Base-by-base conservation (phyloP, 169 alveolate genomes). In the Plasmodium cynomolgi region DNA sequence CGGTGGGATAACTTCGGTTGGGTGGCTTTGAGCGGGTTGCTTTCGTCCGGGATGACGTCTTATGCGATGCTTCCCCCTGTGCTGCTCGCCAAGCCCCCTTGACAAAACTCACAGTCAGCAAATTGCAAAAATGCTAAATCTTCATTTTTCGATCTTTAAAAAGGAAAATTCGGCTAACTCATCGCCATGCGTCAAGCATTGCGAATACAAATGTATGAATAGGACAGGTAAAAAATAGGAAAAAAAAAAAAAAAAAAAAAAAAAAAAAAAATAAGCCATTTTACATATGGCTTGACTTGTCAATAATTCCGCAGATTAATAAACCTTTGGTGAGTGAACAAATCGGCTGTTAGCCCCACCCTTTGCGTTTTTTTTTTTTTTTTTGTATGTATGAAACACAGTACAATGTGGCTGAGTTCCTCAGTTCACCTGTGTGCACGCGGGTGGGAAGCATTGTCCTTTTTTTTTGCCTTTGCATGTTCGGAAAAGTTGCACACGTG, bases 381-480 rank as follows among this genome's bases (percentile, higher is more conserved):
- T 62, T 20, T 1, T n/a, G 41, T 20, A 68, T 26, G 77, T 68
- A 68, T 68, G 17, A 20, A 68, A 23, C 31, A 13, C 39, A 68
- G 34, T 23, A 68, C 37, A 68, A 68, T 68, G n/a, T 20, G 77
- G 20, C 37, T 33, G 6, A 68, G 77, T 20, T 26, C 77, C 77
- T 23, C 77, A 68, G 34, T 39, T 79, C 50, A 79, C 31, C 20
- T 79, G 34, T 79, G 50, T 26, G 50, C 31, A 81, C 39, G 20
- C 62, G 86, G 75, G 31, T 75, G 31, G 26, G 31, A 75, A 33
- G 4, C 44, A 20, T 34, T 39, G 58, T n/a, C 29, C 77, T 23
- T 26, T 75, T 75, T 75, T 75, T 75, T 74, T 75, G n/a, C 34
- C 83, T 20, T 26, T 75, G 62, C 86, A 20, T 41, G 77, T 81